These are phyloP conservation scores for Nephelium lappaceum DNA, from an alignment of 345 rosid genomes.

Conservation along the genomic window DNA sequence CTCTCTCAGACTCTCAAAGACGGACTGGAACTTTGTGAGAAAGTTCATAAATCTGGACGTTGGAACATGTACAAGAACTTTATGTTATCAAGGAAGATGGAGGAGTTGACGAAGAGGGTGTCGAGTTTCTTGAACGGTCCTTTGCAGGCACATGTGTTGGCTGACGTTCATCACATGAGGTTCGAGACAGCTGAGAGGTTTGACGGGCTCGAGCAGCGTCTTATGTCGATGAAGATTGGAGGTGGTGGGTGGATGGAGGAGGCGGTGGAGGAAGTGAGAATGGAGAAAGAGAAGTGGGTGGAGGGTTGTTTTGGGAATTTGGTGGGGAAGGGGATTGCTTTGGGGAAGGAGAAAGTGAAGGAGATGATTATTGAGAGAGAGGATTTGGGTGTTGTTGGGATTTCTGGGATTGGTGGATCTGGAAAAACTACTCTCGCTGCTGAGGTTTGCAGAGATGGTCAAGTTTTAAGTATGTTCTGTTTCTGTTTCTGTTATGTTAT, in stretches of 20 bases:
- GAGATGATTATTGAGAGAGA: conserved; percentile 63
- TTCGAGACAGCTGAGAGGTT: conserved; percentile 45
- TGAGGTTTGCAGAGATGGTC: conserved; percentile 61
- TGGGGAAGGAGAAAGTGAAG: conserved; percentile 72
- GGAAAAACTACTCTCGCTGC: conserved; percentile 88
- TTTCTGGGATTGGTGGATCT: conserved; percentile 83
- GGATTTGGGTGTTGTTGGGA: conserved; percentile 48
- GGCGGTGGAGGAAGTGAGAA: conserved; percentile 50
- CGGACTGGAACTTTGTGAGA: conserved; percentile 54
- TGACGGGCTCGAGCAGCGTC: conserved; percentile 55
- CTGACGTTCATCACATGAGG: conserved; percentile 68
- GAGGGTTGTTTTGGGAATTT: conserved; percentile 39
- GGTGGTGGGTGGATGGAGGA: conserved; percentile 63
- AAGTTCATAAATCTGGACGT: conserved; percentile 44
- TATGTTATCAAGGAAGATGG: conserved; percentile 60
- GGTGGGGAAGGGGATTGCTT: conserved; percentile 55
- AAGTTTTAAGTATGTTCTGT: conserved; percentile 58
- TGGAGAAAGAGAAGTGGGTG: conserved; percentile 41
- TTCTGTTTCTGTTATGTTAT: not conserved
- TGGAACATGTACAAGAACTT: conserved; percentile 70
- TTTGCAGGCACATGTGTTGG: conserved; percentile 53
- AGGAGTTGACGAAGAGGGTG: conserved; percentile 59
- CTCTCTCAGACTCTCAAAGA: conserved; percentile 41
- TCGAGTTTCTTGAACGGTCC: conserved; percentile 38
- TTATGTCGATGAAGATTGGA: conserved; percentile 62